Conservation (phyloP, 345 rosid species). For the Linum lewisii region DNA sequence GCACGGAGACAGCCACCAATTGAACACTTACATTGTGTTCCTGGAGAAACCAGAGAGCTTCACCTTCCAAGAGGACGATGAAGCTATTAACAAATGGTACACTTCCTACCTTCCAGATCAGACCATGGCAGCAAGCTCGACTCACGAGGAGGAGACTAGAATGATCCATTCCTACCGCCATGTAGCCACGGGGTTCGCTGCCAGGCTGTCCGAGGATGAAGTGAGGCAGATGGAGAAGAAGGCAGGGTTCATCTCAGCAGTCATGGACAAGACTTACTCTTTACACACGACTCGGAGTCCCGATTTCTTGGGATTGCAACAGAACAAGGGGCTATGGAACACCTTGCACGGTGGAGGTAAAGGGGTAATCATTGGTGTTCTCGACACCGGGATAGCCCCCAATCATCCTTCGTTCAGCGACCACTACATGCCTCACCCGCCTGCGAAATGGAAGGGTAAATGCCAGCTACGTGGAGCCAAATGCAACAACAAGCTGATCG, state of each 20-base stretch:
- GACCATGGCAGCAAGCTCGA: neutral
- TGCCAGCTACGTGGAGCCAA: neutral
- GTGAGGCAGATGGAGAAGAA: slow-evolving; percentile 12
- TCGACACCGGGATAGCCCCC: neutral
- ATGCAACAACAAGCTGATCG: slow-evolving; percentile 4
- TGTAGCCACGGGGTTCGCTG: slow-evolving; percentile 25
- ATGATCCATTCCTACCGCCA: slow-evolving; percentile 20
- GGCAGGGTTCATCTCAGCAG: slow-evolving; percentile 18
- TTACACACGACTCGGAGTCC: slow-evolving; percentile 6
- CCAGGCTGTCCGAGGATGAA: slow-evolving; percentile 5
- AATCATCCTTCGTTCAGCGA: neutral
- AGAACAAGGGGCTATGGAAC: neutral
- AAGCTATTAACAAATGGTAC: neutral
- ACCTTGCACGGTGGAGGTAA: neutral
- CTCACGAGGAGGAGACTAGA: too few species aligned
- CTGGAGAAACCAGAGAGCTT: neutral
- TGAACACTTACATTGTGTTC: neutral
- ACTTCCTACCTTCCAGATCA: neutral
- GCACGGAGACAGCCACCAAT: neutral
- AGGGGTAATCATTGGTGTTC: neutral
- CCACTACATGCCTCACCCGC: neutral
- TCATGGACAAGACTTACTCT: neutral
- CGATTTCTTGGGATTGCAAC: neutral
- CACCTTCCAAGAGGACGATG: neutral
- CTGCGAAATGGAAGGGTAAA: neutral